Percentiles rank a stretch among this genome's conserved stretches.
Conservation (phyloP, 1,139 yeast species). For the Candida labiduridarum region DNA sequence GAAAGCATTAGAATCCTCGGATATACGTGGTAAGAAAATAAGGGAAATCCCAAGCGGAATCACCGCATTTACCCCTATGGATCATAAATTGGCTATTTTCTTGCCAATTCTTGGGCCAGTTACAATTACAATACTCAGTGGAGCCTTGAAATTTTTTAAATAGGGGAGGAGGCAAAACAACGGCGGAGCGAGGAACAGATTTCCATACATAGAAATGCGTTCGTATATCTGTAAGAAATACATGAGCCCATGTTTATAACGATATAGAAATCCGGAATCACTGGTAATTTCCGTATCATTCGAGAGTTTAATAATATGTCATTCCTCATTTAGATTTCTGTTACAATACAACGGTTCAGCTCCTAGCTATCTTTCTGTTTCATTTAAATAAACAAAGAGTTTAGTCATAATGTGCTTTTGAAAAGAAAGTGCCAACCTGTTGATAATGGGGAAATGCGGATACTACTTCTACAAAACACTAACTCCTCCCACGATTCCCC, state of each 20-base stretch:
- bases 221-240: not conserved
- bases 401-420: too few relatives aligned
- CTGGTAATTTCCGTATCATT: not conserved
- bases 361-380: too few relatives aligned
- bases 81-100: constrained; percentile 91
- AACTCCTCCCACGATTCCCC: too few relatives aligned
- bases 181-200: not conserved
- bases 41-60: constrained; percentile 58
- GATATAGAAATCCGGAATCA: not conserved
- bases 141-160: not conserved
- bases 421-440: too few relatives aligned
- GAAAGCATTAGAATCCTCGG: constrained; percentile 69
- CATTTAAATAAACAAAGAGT: too few relatives aligned
- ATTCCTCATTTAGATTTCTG: not conserved
- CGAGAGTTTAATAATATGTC: not conserved
- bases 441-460: too few relatives aligned
- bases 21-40: constrained; percentile 33
- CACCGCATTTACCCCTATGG: constrained; percentile 86
- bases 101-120: constrained; percentile 88
- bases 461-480: too few relatives aligned
- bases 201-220: not conserved
- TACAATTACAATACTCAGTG: constrained; percentile 12
- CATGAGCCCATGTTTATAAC: too few relatives aligned
- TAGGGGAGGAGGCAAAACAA: not conserved
- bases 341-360: too few relatives aligned